phyloP scores from a whole-genome alignment of 1,139 yeast species.

The Blastobotrys malaysiensis region DNA sequence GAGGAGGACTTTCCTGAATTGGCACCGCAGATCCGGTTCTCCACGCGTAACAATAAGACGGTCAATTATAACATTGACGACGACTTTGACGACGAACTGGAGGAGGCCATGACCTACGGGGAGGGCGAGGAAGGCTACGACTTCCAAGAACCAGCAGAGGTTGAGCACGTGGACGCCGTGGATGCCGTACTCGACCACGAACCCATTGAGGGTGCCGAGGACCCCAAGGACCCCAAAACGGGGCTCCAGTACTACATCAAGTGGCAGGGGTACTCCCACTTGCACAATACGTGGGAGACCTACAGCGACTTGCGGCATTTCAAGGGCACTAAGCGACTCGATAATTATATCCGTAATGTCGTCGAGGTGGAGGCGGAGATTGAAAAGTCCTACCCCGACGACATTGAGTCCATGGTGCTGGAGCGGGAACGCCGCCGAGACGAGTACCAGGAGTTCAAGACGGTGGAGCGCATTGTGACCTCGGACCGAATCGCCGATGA shows the following conservation, averaged over 20 bases:
- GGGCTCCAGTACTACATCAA: conserved; percentile 47
- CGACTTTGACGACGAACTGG: conserved; percentile 52
- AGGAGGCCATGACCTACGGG: conserved; percentile 29
- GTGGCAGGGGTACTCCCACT: conserved; percentile 84
- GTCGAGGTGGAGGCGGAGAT: conserved; percentile 70
- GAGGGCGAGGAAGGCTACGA: conserved; percentile 22
- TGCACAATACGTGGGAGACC: conserved; percentile 93
- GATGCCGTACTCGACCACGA: conserved; percentile 33
- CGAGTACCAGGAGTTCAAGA: conserved; percentile 74
- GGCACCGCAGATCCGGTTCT: conserved; percentile 51
- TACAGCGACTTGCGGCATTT: conserved; percentile 49
- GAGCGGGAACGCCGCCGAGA: conserved; percentile 82
- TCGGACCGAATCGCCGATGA: conserved; percentile 63
- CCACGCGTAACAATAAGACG: conserved; percentile 63
- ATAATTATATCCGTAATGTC: conserved; percentile 79
- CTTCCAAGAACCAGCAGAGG: conserved; percentile 14
- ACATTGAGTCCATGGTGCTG: conserved; percentile 86
- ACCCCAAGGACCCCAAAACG: conserved; percentile 29
- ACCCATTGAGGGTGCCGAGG: conserved; percentile 23
- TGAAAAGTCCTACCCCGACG: conserved; percentile 74
- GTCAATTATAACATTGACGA: conserved; percentile 75
- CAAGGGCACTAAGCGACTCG: conserved; percentile 80
- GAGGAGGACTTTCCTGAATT: conserved; percentile 22
- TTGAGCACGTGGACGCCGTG: conserved; percentile 35
- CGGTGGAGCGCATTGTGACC: conserved; percentile 86